These are phyloP conservation scores for Calonectria pauciramosa DNA, from an alignment of 2,329 filamentous ascomycete species.

Conservation along the genomic window DNA sequence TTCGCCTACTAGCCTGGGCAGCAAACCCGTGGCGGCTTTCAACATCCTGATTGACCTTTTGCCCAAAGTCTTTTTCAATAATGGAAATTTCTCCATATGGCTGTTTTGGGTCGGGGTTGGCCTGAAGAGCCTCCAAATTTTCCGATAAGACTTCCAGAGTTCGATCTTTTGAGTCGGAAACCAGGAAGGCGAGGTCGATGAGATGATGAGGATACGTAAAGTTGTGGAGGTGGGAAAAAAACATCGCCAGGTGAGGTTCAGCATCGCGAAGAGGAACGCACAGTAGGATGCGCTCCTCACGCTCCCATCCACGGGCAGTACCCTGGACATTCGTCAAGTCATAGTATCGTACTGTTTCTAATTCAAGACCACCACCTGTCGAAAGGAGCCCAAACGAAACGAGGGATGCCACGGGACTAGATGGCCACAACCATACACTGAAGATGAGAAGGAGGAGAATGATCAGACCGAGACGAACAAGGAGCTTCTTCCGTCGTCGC, in stretches of 20 bases:
- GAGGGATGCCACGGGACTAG: slow-evolving; percentile 71
- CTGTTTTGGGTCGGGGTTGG: slow-evolving; percentile 81
- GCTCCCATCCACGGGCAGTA: slow-evolving; percentile 93
- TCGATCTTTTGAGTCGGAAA: slow-evolving; percentile 96
- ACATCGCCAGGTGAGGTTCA: slow-evolving; percentile 93
- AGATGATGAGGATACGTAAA: slow-evolving; percentile 97
- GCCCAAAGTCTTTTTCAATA: slow-evolving; percentile 98
- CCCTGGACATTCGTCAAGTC: slow-evolving; percentile 93
- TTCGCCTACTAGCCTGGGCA: slow-evolving; percentile 91
- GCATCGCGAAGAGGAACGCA: slow-evolving; percentile 96
- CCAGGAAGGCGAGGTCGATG: slow-evolving; percentile 95
- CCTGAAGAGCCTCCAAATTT: slow-evolving; percentile 84
- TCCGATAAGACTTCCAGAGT: slow-evolving; percentile 83
- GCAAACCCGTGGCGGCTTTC: slow-evolving; percentile 98
- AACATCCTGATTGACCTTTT: slow-evolving; percentile 97
- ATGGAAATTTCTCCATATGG: slow-evolving; percentile 97
- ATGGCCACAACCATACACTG: slow-evolving; percentile 82
- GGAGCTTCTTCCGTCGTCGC: slow-evolving; percentile 79
- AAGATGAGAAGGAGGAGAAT: slow-evolving; percentile 74
- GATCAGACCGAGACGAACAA: slow-evolving; percentile 75
- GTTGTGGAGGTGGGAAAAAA: slow-evolving; percentile 97
- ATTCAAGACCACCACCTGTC: slow-evolving; percentile 77
- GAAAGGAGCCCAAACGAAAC: slow-evolving; percentile 80
- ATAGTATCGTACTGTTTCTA: slow-evolving; percentile 97
- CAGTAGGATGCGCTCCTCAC: slow-evolving; percentile 93